Evolutionary conservation across 345 rosid species (phyloP), one percentile per base, ranked within the genome.

Genomic region (Acer yangbiense): DNA sequence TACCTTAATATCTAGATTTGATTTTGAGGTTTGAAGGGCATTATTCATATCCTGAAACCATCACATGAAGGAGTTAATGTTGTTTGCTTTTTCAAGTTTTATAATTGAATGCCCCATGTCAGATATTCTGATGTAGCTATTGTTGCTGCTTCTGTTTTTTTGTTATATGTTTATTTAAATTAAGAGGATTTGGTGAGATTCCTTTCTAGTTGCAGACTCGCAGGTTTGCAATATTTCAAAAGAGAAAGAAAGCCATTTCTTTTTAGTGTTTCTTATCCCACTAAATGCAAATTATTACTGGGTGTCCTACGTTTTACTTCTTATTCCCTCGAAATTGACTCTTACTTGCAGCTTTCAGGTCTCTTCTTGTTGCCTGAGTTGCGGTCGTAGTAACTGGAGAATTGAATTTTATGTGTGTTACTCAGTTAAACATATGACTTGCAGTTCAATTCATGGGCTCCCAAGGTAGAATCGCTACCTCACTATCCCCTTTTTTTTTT

Each of bases 291-390:
- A 61, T 43, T 9, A 54, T 27, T 69, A n/a, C 6, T 3, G 35
- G 14, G 71, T 60, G 44, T 41, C 16, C 39, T 69, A 41, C n/a
- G 12, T 44, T 52, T 35, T 23, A 21, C 25, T 43, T 58, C 62
- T 13, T 65, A 44, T 29, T 9, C 29, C 12, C 43, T 68, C 20
- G 35, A 58, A 60, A 44, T 76, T 61, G 63, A 23, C 39, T 68
- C 64, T 14, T 58, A 50, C 39, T 46, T 48, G 73, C 60, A 69
- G 60, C 60, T 72, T 57, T 69, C 61, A 64, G 76, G 76, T 63
- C 46, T 41, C 72, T 43, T 65, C 44, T 25, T 48, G 58, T 50
- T 69, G 48, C 14, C 48, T 7, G 29, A 25, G 4, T 52, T 54
- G 46, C n/a, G 9, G 32, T 25, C 0, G 0, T 71, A 21, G 4